These are phyloP conservation scores for Reticulascus tulasneorum DNA, from an alignment of 2,329 filamentous ascomycete genomes.

Conservation along the genomic window DNA sequence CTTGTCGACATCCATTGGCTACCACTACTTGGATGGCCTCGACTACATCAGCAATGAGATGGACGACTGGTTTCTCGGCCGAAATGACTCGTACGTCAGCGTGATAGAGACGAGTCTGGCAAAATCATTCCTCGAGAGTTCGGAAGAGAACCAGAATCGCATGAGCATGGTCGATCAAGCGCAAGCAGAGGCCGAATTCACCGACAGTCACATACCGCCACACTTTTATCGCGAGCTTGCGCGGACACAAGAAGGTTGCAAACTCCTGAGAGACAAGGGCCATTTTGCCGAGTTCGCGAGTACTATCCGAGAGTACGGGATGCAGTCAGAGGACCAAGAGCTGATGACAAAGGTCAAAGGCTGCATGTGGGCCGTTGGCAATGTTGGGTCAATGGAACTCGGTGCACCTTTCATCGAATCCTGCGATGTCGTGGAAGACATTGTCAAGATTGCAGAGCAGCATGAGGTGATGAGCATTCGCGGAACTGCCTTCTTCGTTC, in stretches of 20 bases:
- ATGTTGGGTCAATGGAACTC: slow-evolving; percentile 96
- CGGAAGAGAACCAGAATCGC: slow-evolving; percentile 53
- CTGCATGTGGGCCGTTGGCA: slow-evolving; percentile 95
- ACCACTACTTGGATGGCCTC: slow-evolving; percentile 92
- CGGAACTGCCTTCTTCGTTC: slow-evolving; percentile 93
- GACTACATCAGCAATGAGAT: slow-evolving; percentile 99
- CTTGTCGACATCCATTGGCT: slow-evolving; percentile 91
- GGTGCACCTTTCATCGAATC: slow-evolving; percentile 91
- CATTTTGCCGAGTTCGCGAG: slow-evolving; percentile 92
- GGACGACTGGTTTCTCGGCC: slow-evolving; percentile 97
- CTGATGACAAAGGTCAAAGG: slow-evolving; percentile 91
- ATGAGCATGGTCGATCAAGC: slow-evolving; percentile 57
- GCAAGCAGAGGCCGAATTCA: slow-evolving; percentile 51
- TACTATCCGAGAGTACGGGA: slow-evolving; percentile 82
- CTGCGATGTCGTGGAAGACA: slow-evolving; percentile 80
- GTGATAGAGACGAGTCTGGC: slow-evolving; percentile 95
- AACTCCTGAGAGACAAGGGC: slow-evolving; percentile 83
- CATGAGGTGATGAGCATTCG: slow-evolving; percentile 89
- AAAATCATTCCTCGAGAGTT: slow-evolving; percentile 70
- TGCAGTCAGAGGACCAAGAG: slow-evolving; percentile 81
- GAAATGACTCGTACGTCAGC: slow-evolving; percentile 93
- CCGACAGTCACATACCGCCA: slow-evolving; percentile 75
- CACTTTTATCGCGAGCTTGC: slow-evolving; percentile 97
- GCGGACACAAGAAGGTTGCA: slow-evolving; percentile 87
- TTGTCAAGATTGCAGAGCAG: slow-evolving; percentile 81